Evolutionary conservation across 1,139 yeast genomes (phyloP).

Genomic region (Sugiyamaella xylanicola): DNA sequence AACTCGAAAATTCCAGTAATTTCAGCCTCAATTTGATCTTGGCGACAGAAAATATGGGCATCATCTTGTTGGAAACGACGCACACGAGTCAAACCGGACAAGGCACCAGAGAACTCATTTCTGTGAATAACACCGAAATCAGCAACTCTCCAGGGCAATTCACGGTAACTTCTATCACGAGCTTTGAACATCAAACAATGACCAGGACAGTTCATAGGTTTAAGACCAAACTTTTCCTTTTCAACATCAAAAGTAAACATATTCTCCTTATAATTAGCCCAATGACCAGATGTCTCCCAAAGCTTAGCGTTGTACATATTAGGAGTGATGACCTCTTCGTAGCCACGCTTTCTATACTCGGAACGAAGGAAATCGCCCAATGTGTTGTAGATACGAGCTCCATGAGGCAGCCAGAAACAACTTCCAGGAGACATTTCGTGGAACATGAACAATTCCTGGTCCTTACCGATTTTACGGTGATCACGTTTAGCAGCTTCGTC

Average conservation of each 20-base stretch:
- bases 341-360: constrained; percentile 90
- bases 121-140: constrained; percentile 96
- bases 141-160: constrained; percentile 93
- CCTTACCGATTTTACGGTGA: constrained; percentile 94
- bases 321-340: constrained; percentile 97
- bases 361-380: constrained; percentile 73
- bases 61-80: constrained; percentile 99
- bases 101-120: constrained; percentile 92
- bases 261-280: constrained; percentile 95
- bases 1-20: constrained; percentile 79
- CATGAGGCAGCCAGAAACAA: constrained; percentile 98
- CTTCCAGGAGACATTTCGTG: constrained; percentile 96
- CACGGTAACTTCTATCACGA: constrained; percentile 89
- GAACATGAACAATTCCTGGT: constrained; percentile 93
- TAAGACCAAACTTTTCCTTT: constrained; percentile 79
- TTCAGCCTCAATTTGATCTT: constrained; percentile 82
- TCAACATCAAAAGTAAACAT: constrained; percentile 97
- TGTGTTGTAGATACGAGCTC: constrained; percentile 91
- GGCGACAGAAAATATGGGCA: constrained; percentile 94
- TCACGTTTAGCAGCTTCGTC: constrained; percentile 98
- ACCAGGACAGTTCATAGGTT: constrained; percentile 99
- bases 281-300: constrained; percentile 98
- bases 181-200: constrained; percentile 88
- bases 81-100: constrained; percentile 89
- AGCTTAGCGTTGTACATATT: constrained; percentile 93